Conservation (phyloP, 768 basidiomycete genomes). For the Tylopilus sp. region DNA sequence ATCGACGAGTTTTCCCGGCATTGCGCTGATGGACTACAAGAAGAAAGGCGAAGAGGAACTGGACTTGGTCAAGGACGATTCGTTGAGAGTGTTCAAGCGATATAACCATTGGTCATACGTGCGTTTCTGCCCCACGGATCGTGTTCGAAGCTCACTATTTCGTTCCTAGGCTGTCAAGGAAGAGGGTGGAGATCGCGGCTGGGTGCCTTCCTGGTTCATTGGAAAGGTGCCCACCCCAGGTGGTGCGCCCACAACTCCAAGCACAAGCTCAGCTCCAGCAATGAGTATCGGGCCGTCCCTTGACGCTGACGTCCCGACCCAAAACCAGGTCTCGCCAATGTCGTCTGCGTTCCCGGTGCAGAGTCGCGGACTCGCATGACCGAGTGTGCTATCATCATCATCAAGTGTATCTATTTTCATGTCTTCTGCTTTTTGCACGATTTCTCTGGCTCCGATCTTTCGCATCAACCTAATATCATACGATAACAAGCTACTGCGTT, state of each 20-base stretch:
- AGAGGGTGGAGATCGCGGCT: conserved; percentile 89
- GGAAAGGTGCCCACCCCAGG: conserved; percentile 66
- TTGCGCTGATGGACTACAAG: conserved; percentile 95
- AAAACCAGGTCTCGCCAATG: conserved; percentile 67
- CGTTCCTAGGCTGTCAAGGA: conserved; percentile 80
- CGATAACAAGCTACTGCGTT: conserved; percentile 14
- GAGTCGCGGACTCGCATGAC: conserved; percentile 21
- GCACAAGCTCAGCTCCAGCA: conserved; percentile 41
- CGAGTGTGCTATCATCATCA: conserved; percentile 8
- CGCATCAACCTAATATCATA: conserved; percentile 22
- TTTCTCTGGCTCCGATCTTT: conserved; percentile 17
- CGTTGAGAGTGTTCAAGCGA: conserved; percentile 90
- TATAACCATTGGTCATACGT: conserved; percentile 99
- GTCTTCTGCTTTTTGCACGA: conserved; percentile 14
- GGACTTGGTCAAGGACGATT: conserved; percentile 83
- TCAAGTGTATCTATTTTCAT: conserved; percentile 23
- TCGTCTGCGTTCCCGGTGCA: conserved; percentile 72
- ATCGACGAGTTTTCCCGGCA: conserved; percentile 95
- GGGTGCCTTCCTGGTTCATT: conserved; percentile 98
- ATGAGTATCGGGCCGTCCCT: conserved; percentile 28
- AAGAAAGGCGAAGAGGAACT: conserved; percentile 93
- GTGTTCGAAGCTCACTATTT: conserved; percentile 6
- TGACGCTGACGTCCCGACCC: conserved; percentile 40
- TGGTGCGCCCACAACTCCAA: conserved; percentile 46
- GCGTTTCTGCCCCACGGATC: conserved; percentile 22